phyloP scores from a whole-genome alignment of 345 rosid genomes.

The Mallotus nudiflorus region DNA sequence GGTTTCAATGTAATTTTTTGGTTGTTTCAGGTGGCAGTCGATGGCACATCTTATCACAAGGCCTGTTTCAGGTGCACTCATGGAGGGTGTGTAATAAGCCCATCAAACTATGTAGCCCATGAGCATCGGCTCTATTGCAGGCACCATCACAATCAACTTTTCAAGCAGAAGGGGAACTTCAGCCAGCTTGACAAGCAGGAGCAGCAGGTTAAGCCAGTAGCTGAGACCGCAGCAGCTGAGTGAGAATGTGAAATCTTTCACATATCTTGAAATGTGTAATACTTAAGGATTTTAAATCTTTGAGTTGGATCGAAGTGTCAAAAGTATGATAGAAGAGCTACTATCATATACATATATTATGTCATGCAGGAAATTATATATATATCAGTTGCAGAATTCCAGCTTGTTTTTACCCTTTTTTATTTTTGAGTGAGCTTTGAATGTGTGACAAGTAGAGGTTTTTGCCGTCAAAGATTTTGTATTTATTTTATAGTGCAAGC shows the following conservation, averaged over 20 bases:
- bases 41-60: slow-evolving; percentile 62
- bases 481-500: slow-evolving; percentile 20
- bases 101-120: slow-evolving; percentile 63
- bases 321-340: slow-evolving; percentile 9
- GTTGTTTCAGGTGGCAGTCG: slow-evolving; percentile 61
- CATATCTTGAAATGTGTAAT: background rate
- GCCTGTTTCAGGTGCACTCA: slow-evolving; percentile 72
- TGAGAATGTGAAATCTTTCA: slow-evolving; percentile 12
- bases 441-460: slow-evolving; percentile 9
- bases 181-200: slow-evolving; percentile 58
- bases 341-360: slow-evolving; percentile 5
- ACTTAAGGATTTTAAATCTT: slow-evolving; percentile 11
- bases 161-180: slow-evolving; percentile 70
- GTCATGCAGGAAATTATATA: slow-evolving; percentile 11
- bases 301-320: slow-evolving; percentile 17
- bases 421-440: slow-evolving; percentile 24
- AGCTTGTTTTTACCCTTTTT: slow-evolving; percentile 12
- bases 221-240: slow-evolving; percentile 32
- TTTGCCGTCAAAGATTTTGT: slow-evolving; percentile 13
- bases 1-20: slow-evolving; percentile 6
- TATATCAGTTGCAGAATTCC: slow-evolving; percentile 14
- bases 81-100: slow-evolving; percentile 72
- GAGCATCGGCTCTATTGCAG: slow-evolving; percentile 64
- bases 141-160: slow-evolving; percentile 73
- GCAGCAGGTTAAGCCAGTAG: slow-evolving; percentile 21